These are phyloP conservation scores for Pyrenophora teres DNA, from an alignment of 2,329 filamentous ascomycete species.

Conservation along the genomic window DNA sequence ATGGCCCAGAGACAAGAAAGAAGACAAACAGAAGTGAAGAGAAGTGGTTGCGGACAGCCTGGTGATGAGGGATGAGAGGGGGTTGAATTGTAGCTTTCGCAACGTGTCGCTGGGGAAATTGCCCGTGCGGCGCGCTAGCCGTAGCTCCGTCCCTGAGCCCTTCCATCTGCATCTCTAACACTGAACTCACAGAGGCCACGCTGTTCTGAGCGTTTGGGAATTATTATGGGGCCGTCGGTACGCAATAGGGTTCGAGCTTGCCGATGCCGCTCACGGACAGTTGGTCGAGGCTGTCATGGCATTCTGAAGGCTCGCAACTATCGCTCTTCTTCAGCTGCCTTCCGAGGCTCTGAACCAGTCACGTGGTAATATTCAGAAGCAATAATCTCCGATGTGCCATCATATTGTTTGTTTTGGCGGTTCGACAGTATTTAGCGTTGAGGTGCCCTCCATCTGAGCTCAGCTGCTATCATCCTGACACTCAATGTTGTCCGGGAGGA, in stretches of 20 bases:
- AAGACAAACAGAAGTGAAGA: slow-evolving; percentile 40
- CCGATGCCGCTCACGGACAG: no score
- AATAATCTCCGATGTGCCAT: no score
- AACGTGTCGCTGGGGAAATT: slow-evolving; percentile 39
- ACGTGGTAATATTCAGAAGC: no score
- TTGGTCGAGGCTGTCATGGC: no score
- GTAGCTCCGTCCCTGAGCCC: slow-evolving; percentile 34
- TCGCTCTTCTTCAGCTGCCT: background rate
- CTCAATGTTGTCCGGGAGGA: no score
- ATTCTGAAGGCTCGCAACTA: background rate
- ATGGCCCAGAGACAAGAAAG: slow-evolving; percentile 39
- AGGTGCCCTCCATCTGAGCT: no score
- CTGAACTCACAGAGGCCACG: slow-evolving; percentile 26
- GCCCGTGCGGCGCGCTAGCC: slow-evolving; percentile 24
- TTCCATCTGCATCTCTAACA: slow-evolving; percentile 23
- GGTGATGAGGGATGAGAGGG: slow-evolving; percentile 39
- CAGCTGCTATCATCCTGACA: no score
- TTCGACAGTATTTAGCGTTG: no score
- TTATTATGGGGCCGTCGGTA: background rate
- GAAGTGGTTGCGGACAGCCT: slow-evolving; percentile 31
- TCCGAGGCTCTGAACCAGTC: no score
- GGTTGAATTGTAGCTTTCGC: slow-evolving; percentile 34
- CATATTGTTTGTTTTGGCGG: no score
- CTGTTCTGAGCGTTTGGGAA: slow-evolving; percentile 20
- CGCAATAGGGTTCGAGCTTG: no score